These are phyloP conservation scores for Sparassis latifolia DNA, from an alignment of 1,284 basidiomycete genomes.

Conservation along the genomic window DNA sequence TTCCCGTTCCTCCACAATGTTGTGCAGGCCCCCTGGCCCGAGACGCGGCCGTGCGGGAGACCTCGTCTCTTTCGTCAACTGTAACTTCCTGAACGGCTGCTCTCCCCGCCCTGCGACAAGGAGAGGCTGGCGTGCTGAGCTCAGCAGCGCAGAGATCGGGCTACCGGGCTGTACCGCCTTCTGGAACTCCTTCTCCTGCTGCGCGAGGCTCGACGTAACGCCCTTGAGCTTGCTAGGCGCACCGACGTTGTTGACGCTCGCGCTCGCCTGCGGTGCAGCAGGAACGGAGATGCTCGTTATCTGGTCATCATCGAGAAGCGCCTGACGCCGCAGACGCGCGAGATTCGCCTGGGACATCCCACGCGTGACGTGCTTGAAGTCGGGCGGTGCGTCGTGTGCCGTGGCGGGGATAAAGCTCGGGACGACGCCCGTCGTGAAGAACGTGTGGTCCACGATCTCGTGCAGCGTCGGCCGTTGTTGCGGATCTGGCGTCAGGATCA, in stretches of 20 bases:
- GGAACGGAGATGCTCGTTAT: slow-evolving; percentile 34
- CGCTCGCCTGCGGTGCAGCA: slow-evolving; percentile 15
- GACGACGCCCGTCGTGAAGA: slow-evolving; percentile 80
- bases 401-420: slow-evolving; percentile 77
- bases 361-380: slow-evolving; percentile 65
- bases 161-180: slow-evolving; percentile 92
- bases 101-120: slow-evolving; percentile 58
- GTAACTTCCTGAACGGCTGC: slow-evolving; percentile 51
- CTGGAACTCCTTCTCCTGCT: slow-evolving; percentile 94
- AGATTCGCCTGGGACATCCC: slow-evolving; percentile 68
- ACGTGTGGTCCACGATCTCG: slow-evolving; percentile 81
- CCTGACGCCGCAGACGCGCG: slow-evolving; percentile 50
- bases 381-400: slow-evolving; percentile 70
- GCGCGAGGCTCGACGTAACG: slow-evolving; percentile 58
- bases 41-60: slow-evolving; percentile 26
- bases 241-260: slow-evolving; percentile 10
- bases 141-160: slow-evolving; percentile 89
- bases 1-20: slow-evolving; percentile 45
- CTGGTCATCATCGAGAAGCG: slow-evolving; percentile 59
- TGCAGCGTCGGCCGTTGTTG: slow-evolving; percentile 77
- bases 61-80: slow-evolving; percentile 38
- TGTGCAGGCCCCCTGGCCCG: slow-evolving; percentile 35
- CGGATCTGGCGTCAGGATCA: slow-evolving; percentile 83
- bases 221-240: slow-evolving; percentile 29
- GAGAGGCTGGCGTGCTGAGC: slow-evolving; percentile 83